Evolutionary conservation across 2,329 filamentous ascomycete genomes (phyloP), one percentile per base, ranked within the genome.

Genomic region (Emmonsiellopsis sp.): DNA sequence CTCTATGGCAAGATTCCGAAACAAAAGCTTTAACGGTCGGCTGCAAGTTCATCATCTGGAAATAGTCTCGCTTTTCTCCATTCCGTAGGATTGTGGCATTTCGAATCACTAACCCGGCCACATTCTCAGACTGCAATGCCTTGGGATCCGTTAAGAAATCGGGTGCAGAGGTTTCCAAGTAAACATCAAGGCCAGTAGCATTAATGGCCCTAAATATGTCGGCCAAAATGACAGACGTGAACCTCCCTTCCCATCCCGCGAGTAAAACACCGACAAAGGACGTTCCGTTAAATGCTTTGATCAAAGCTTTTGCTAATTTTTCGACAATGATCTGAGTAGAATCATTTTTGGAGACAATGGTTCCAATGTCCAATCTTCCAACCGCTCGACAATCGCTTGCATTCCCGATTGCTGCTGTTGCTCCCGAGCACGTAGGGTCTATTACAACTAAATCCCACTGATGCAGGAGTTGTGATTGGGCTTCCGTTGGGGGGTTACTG

Each of bases 361-460:
- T 46, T 36, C 53, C 56, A 37, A 68, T 54, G 56, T 65, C 65
- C 11, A 73, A 51, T 54, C 71, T 62, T 14, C 68, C 70, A 21
- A 72, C 42, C 1, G 67, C 50, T 37, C 63, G 60, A 17, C 53
- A 61, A 17, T 51, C 46, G 5, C 57, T 52, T 27, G 53, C 49
- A 11, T 54, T 55, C 7, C 59, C 57, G 51, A 74, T 62, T 4
- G 67, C 70, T 4, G 68, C 61, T 2, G 63, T 44, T 2, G 73
- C 65, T 5, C 70, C 68, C 8, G 51, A 40, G 54, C 70, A 65
- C 14, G 68, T 62, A 2, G 74, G 73, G 56, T 77, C 72, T 10
- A 75, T 63, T 13, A 74, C 64, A 40, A 75, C 54, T n/a, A 75
- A 55, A 50, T 76, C 72, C 70, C 70, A 75, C 59, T 67, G 62